These are phyloP conservation scores for Lichtheimia hyalospora DNA, from an alignment of 371 early-diverging fungal species.

Conservation along the genomic window DNA sequence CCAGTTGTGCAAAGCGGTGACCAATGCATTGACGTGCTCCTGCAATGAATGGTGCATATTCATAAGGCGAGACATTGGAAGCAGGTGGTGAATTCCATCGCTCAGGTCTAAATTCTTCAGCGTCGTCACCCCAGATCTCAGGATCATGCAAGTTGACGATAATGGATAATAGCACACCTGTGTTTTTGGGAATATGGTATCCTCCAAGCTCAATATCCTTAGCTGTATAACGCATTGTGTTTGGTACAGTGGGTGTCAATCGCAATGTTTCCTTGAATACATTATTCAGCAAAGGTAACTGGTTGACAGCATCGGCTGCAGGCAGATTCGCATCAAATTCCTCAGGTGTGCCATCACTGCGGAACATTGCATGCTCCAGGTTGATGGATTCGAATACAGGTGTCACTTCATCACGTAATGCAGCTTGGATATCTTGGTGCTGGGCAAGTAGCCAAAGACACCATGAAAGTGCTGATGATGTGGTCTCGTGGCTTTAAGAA, in stretches of 20 bases:
- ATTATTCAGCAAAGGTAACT: slow-evolving; percentile 45
- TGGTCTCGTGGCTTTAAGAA: slow-evolving; percentile 50
- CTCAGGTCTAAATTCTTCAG: slow-evolving; percentile 59
- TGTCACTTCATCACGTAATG: slow-evolving; percentile 43
- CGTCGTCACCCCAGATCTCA: slow-evolving; percentile 67
- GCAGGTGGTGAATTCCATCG: slow-evolving; percentile 53
- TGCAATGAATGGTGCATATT: slow-evolving; percentile 62
- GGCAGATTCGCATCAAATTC: slow-evolving; percentile 16
- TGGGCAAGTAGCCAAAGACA: slow-evolving; percentile 53
- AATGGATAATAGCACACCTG: slow-evolving; percentile 39
- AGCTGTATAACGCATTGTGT: slow-evolving; percentile 39
- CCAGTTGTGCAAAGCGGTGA: slow-evolving; percentile 38
- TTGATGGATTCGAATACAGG: slow-evolving; percentile 14
- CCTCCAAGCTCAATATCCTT: slow-evolving; percentile 47
- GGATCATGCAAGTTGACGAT: slow-evolving; percentile 48
- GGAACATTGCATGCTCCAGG: slow-evolving; percentile 2
- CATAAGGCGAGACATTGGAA: slow-evolving; percentile 33
- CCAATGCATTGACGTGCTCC: slow-evolving; percentile 53
- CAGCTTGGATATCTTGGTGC: slow-evolving; percentile 43
- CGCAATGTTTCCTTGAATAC: slow-evolving; percentile 56
- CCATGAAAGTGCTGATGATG: slow-evolving; percentile 55
- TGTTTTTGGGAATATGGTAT: slow-evolving; percentile 57
- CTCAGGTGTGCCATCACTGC: slow-evolving; percentile 2
- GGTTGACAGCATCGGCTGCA: slow-evolving; percentile 46
- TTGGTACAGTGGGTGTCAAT: slow-evolving; percentile 52